phyloP scores from a whole-genome alignment of 345 rosid species.

The Corymbia maculata region DNA sequence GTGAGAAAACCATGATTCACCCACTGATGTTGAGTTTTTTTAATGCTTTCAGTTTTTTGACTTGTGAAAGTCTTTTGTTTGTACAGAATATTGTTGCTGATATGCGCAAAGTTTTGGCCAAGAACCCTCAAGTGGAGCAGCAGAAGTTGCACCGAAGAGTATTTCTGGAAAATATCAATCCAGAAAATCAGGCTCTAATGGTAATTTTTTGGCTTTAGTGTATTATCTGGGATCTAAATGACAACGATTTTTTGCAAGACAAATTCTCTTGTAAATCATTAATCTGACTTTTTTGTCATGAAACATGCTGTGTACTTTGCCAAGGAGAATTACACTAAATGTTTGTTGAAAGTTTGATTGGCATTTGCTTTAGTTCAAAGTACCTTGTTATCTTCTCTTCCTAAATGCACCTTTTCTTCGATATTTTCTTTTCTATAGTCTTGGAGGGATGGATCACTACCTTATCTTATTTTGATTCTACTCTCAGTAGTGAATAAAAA shows the following conservation, averaged over 20 bases:
- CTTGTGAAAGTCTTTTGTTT: background rate
- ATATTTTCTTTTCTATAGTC: background rate
- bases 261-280: background rate
- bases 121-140: conserved; percentile 93
- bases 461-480: background rate
- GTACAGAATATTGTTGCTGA: conserved; percentile 72
- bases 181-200: conserved; percentile 80
- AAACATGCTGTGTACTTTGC: background rate
- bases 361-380: background rate
- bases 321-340: background rate
- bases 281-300: background rate
- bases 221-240: background rate
- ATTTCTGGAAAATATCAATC: conserved; percentile 54
- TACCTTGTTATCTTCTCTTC: background rate
- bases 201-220: conserved; percentile 17
- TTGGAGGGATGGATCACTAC: background rate
- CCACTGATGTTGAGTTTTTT: background rate
- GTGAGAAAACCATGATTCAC: conserved; percentile 36
- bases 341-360: background rate
- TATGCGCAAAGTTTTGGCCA: conserved; percentile 95
- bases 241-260: background rate
- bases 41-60: background rate
- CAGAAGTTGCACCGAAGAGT: conserved; percentile 90
- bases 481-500: background rate
- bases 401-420: background rate